Conservation (phyloP, 352 stramenopile species). For the Globisporangium polare region DNA sequence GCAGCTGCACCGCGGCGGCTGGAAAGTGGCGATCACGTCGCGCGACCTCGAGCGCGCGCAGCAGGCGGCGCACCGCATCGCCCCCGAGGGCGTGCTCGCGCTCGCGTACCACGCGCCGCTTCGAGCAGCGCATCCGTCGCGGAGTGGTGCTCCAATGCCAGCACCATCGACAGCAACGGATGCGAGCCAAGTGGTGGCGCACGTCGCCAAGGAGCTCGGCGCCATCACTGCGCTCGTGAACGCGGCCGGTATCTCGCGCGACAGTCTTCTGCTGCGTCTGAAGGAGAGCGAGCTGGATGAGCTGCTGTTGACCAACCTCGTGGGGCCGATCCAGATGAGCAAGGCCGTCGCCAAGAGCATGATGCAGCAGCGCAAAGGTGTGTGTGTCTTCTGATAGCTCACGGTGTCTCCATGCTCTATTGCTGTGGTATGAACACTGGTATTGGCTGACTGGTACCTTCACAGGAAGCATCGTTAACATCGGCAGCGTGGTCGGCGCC, state of each 20-base stretch:
- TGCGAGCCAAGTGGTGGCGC: slow-evolving; percentile 34
- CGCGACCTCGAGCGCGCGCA: slow-evolving; percentile 49
- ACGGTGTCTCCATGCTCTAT: no score
- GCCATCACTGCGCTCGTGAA: slow-evolving; percentile 65
- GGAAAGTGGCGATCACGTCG: slow-evolving; percentile 72
- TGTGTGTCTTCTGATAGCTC: background rate
- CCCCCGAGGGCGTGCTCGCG: slow-evolving; percentile 30
- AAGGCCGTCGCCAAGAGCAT: slow-evolving; percentile 76
- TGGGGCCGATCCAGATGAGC: slow-evolving; percentile 66
- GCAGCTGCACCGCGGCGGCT: slow-evolving; percentile 58
- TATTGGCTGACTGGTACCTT: background rate
- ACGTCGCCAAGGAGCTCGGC: slow-evolving; percentile 38
- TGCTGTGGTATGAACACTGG: background rate
- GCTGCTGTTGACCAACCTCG: slow-evolving; percentile 71
- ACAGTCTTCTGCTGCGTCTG: slow-evolving; percentile 70
- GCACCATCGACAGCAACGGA: slow-evolving; percentile 5
- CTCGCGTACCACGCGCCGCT: slow-evolving; percentile 56
- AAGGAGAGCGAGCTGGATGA: slow-evolving; percentile 58
- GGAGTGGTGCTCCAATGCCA: background rate
- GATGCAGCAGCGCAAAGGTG: slow-evolving; percentile 57
- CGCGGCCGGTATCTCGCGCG: slow-evolving; percentile 60
- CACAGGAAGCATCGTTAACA: slow-evolving; percentile 71
- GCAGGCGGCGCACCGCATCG: slow-evolving; percentile 45
- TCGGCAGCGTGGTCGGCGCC: slow-evolving; percentile 80
- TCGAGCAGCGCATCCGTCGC: slow-evolving; percentile 4